Evolutionary conservation across 192 early-diverging fungal genomes (phyloP).

Genomic region (Funneliformis mosseae): DNA sequence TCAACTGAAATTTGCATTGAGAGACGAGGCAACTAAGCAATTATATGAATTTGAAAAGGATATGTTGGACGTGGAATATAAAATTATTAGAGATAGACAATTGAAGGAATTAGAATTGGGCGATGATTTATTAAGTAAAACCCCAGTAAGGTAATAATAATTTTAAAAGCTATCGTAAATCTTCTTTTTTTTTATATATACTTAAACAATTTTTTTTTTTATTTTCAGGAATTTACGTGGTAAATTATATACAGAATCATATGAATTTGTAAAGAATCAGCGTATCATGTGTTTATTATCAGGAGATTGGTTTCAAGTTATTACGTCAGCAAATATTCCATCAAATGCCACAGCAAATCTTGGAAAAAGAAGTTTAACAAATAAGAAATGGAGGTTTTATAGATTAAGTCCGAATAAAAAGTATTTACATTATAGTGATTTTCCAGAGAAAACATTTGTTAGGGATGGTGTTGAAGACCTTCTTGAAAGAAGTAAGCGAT

Average conservation of each 20-base stretch:
- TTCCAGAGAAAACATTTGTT: slow-evolving; percentile 45
- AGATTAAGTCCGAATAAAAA: slow-evolving; percentile 60
- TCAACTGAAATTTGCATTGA: slow-evolving; percentile 57
- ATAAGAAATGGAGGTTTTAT: slow-evolving; percentile 61
- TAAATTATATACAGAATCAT: slow-evolving; percentile 65
- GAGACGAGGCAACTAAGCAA: slow-evolving; percentile 35
- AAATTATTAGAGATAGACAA: slow-evolving; percentile 63
- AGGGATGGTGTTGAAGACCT: slow-evolving; percentile 47
- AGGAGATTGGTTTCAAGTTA: slow-evolving; percentile 71
- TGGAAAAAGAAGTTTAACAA: background rate
- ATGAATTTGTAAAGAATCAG: slow-evolving; percentile 72
- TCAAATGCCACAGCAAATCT: background rate
- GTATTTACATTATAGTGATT: slow-evolving; percentile 69
- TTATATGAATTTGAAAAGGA: slow-evolving; percentile 57
- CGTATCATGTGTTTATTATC: slow-evolving; percentile 60
- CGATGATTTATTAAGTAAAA: slow-evolving; percentile 61
- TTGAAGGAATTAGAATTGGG: slow-evolving; percentile 70
- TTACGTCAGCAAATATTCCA: background rate
- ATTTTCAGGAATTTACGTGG: slow-evolving; percentile 60
- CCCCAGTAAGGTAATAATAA: no score
- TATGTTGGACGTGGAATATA: slow-evolving; percentile 64
- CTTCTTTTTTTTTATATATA: background rate
- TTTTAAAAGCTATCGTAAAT: no score
- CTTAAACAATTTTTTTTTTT: background rate
- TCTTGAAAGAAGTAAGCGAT: slow-evolving; percentile 57